phyloP scores from a whole-genome alignment of 73 alveolate genomes.

The Breviolum minutum region DNA sequence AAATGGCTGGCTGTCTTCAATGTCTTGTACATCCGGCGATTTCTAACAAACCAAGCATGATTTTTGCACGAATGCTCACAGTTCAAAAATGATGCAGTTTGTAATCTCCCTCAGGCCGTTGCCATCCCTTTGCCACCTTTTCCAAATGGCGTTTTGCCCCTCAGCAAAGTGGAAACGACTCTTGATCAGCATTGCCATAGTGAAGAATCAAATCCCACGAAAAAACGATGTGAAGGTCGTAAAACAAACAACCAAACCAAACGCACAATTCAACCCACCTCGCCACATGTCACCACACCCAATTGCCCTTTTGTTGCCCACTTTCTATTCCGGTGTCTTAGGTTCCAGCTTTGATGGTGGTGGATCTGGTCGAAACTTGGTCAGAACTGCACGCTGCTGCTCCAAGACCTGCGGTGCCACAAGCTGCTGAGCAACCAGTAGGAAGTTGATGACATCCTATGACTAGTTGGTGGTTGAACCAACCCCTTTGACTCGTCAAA shows the following conservation, averaged over 20 bases:
- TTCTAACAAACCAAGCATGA: not conserved
- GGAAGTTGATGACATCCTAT: too few relatives aligned
- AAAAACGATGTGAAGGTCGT: not conserved
- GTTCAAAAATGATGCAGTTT: not conserved
- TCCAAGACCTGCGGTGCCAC: not conserved
- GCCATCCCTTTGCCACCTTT: conserved; percentile 61
- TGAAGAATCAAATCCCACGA: not conserved
- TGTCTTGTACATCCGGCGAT: not conserved
- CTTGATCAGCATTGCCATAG: not conserved
- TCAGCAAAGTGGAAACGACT: not conserved
- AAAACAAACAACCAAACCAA: not conserved
- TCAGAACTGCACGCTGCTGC: conserved; percentile 48
- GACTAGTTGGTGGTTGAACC: too few relatives aligned
- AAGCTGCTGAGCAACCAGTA: too few relatives aligned
- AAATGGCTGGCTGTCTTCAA: not conserved
- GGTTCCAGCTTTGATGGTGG: conserved; percentile 23
- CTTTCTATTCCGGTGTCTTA: not conserved
- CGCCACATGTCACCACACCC: too few relatives aligned
- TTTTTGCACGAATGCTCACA: not conserved
- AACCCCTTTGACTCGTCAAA: too few relatives aligned
- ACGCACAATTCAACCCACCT: not conserved
- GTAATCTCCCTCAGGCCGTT: not conserved
- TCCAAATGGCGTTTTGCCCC: conserved; percentile 8
- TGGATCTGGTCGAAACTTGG: conserved; percentile 34
- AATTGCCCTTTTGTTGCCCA: not conserved